Percentiles rank a stretch among this genome's conserved stretches.
Evolutionary conservation across 2,329 filamentous ascomycete genomes (phyloP).

Genomic region (Epichloe scottii): DNA sequence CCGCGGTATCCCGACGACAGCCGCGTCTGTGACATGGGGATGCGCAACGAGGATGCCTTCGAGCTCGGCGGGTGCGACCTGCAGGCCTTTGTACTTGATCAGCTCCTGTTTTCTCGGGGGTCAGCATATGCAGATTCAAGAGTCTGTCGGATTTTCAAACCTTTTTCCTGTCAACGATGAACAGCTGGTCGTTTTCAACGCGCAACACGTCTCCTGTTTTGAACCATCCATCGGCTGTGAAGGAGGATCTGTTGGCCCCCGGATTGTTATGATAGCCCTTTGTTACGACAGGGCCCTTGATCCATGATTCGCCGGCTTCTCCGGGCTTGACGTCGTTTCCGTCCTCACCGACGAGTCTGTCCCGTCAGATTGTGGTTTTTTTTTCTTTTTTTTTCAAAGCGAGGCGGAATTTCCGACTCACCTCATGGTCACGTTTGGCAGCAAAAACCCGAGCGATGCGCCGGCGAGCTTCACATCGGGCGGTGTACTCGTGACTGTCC

Average conservation of each 20-base stretch:
- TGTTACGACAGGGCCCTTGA: constrained; percentile 60
- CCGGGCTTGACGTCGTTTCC: constrained; percentile 26
- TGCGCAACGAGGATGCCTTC: constrained; percentile 33
- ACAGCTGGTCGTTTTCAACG: constrained; percentile 57
- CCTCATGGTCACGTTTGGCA: constrained; percentile 19
- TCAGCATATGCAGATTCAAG: too few relatives aligned
- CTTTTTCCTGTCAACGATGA: constrained; percentile 72
- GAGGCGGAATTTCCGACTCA: constrained; percentile 3
- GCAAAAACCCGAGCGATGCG: constrained; percentile 28
- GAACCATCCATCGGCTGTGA: constrained; percentile 49
- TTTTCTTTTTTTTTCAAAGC: not conserved
- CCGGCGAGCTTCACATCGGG: constrained; percentile 27
- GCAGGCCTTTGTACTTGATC: constrained; percentile 45
- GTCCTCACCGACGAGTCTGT: constrained; percentile 26
- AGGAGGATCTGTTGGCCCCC: constrained; percentile 48
- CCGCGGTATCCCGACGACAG: constrained; percentile 45
- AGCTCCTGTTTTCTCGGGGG: constrained; percentile 33
- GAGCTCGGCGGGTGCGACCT: constrained; percentile 55
- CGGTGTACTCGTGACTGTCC: constrained; percentile 33
- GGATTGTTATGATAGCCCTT: constrained; percentile 61
- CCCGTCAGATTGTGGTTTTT: not conserved
- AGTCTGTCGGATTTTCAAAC: constrained; percentile 15
- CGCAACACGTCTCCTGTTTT: constrained; percentile 69
- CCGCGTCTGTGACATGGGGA: constrained; percentile 39
- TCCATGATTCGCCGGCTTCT: constrained; percentile 47